Evolutionary conservation across 164 flowering plant species (phyloP), one percentile per base, ranked within the genome.

Genomic region (Kingdonia uniflora): DNA sequence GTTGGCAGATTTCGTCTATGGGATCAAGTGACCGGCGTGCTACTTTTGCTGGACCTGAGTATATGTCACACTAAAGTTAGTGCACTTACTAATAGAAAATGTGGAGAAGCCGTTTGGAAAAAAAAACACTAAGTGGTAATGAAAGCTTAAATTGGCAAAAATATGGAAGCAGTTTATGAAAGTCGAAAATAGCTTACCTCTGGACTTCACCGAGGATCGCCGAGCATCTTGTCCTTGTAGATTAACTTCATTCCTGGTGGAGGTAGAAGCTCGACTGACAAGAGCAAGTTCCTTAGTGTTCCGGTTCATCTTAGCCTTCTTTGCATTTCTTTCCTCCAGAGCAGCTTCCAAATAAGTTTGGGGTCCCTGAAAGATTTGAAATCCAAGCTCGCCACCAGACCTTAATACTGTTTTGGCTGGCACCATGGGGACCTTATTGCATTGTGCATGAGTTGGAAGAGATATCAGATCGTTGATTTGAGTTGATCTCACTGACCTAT

Each of bases 401-500:
- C 35, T 29, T n/a, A n/a, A n/a, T n/a, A n/a, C n/a, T n/a, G n/a
- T n/a, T n/a, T n/a, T n/a, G n/a, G n/a, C n/a, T 8, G 35, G 35
- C 35, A 3, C 35, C 35, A 8, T 6, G 24, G 16, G 49, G 33
- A 49, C 38, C 43, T 59, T 56, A 8, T 19, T 61, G 67, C 50
- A 57, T 12, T 54, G 49, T 20, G 58, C 25, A 44, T 62, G 44
- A 57, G 63, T 69, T 19, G 38, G 60, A 24, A 64, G 66, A 15
- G 77, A 69, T 53, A 60, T 57, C 49, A 63, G 44, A 51, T 73
- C 62, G 14, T 65, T 64, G 15, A 59, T 65, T 17, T 59, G 60
- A 41, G 70, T 70, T n/a, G 61, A 40, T 23, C 47, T 73, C 29
- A 61, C 73, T 19, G 84, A 61, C 66, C 87, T 74, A 62, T 63